Conservation (phyloP, 2,329 filamentous ascomycete species). For the Phialophora verrucosa region DNA sequence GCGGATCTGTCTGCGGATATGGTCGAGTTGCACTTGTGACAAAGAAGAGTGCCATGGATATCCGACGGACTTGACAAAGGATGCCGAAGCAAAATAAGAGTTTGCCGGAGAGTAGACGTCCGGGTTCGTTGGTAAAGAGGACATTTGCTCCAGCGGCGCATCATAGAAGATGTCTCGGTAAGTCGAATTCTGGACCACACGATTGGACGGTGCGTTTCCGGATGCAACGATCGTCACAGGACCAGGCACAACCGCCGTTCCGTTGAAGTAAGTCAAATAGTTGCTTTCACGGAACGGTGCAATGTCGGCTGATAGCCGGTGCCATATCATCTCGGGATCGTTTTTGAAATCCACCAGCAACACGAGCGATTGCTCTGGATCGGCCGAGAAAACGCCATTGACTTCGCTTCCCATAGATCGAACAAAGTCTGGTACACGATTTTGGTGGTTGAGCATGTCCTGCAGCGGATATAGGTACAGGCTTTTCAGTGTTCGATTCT, state of each 20-base stretch:
- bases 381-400: conserved; percentile 58
- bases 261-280: conserved; percentile 59
- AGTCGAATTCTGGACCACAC: conserved; percentile 51
- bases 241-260: conserved; percentile 44
- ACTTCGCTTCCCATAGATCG: conserved; percentile 28
- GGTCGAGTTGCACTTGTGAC: conserved; percentile 48
- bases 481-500: conserved; percentile 54
- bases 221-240: conserved; percentile 61
- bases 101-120: conserved; percentile 54
- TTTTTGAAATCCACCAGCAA: conserved; percentile 60
- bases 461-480: conserved; percentile 61
- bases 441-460: conserved; percentile 56
- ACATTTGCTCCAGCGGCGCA: conserved; percentile 53
- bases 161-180: conserved; percentile 63
- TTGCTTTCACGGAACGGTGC: conserved; percentile 54
- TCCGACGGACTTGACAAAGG: conserved; percentile 54
- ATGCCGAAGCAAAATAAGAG: conserved; percentile 63
- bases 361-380: conserved; percentile 56
- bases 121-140: conserved; percentile 33
- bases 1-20: conserved; percentile 58
- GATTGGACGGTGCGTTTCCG: conserved; percentile 58
- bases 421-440: conserved; percentile 48
- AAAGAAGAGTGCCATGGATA: conserved; percentile 48
- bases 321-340: conserved; percentile 46
- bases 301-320: conserved; percentile 49